These are phyloP conservation scores for Colletotrichum agaves DNA, from an alignment of 2,329 filamentous ascomycete genomes.

Conservation along the genomic window DNA sequence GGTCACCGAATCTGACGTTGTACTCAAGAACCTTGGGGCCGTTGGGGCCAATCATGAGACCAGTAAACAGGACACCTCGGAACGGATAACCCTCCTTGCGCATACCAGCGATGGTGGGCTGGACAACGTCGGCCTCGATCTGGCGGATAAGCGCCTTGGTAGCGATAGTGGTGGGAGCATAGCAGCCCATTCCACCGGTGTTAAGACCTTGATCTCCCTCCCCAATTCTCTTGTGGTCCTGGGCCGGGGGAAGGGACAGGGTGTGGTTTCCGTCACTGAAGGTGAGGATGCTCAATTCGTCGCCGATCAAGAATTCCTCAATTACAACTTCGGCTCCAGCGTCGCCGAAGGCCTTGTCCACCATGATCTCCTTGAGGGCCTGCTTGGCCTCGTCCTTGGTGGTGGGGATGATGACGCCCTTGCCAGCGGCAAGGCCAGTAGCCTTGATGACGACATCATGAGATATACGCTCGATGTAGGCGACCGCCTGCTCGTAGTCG, in stretches of 20 bases:
- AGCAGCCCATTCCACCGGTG: slow-evolving; percentile 82
- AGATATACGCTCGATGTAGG: slow-evolving; percentile 69
- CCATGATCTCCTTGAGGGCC: slow-evolving; percentile 75
- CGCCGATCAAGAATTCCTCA: slow-evolving; percentile 76
- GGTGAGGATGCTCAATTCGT: slow-evolving; percentile 75
- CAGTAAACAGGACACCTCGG: slow-evolving; percentile 79
- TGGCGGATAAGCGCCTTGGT: slow-evolving; percentile 62
- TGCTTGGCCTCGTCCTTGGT: slow-evolving; percentile 68
- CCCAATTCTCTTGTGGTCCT: slow-evolving; percentile 78
- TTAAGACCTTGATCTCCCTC: slow-evolving; percentile 77
- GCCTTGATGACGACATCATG: slow-evolving; percentile 80
- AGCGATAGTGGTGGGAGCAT: slow-evolving; percentile 71
- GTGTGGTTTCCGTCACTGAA: slow-evolving; percentile 76
- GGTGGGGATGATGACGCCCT: slow-evolving; percentile 60
- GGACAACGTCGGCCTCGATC: slow-evolving; percentile 68
- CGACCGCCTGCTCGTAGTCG: slow-evolving; percentile 65
- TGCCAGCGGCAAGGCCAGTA: slow-evolving; percentile 78
- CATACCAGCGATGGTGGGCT: slow-evolving; percentile 72
- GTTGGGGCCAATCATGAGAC: slow-evolving; percentile 82
- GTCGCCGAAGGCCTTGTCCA: slow-evolving; percentile 71
- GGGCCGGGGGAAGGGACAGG: slow-evolving; percentile 73
- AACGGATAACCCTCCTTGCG: slow-evolving; percentile 78
- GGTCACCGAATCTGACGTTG: slow-evolving; percentile 90
- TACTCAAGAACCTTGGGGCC: slow-evolving; percentile 87
- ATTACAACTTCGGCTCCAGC: slow-evolving; percentile 78